Conservation (phyloP, 805 yeast genomes). For the Grigorovia jiainica region DNA sequence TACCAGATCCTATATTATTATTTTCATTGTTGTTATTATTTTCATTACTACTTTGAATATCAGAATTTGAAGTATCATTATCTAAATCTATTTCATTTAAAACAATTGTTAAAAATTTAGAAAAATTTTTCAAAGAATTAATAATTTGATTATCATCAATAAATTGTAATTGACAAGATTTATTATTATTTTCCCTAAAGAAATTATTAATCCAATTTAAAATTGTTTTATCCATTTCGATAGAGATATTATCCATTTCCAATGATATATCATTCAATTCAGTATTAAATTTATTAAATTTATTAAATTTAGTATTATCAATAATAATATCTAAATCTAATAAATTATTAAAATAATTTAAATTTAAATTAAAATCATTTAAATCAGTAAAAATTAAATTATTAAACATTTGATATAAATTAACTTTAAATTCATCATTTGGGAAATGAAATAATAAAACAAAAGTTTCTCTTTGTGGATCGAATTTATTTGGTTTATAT, state of each 20-base stretch:
- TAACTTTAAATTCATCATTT: constrained; percentile 27
- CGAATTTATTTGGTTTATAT: constrained; percentile 13
- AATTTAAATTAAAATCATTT: constrained; percentile 5
- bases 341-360: background rate
- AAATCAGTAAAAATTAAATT: constrained; percentile 22
- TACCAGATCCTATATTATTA: constrained; percentile 15
- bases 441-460: constrained; percentile 25
- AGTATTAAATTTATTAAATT: too few species aligned
- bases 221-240: background rate
- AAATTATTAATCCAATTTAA: background rate
- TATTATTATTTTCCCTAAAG: background rate
- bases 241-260: too few species aligned
- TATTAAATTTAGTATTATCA: background rate
- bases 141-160: constrained; percentile 6
- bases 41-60: constrained; percentile 3
- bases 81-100: constrained; percentile 27
- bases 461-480: constrained; percentile 13
- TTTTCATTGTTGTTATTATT: constrained; percentile 4
- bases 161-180: background rate
- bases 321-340: background rate
- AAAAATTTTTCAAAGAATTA: constrained; percentile 19
- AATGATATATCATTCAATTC: too few species aligned
- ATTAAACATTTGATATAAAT: constrained; percentile 28
- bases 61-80: constrained; percentile 3
- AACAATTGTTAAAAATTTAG: constrained; percentile 24